Conservation (phyloP, 768 basidiomycete genomes). For the Amanita rimosa region DNA sequence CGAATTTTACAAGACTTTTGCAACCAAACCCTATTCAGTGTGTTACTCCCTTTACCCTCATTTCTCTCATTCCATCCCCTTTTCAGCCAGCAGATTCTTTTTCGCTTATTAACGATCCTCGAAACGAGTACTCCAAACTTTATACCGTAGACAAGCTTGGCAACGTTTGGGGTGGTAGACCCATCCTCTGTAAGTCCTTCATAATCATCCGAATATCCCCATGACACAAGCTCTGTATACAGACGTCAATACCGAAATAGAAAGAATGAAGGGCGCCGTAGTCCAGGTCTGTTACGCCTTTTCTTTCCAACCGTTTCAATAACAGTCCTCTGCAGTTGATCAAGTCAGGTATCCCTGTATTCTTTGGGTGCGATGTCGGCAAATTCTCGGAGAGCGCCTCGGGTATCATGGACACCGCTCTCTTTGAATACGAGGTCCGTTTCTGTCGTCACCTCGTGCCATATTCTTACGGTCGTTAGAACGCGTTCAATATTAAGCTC, state of each 20-base stretch:
- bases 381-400: constrained; percentile 58
- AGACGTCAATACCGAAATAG: constrained; percentile 87
- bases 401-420: constrained; percentile 81
- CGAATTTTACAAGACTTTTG: constrained; percentile 68
- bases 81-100: constrained; percentile 62
- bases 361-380: constrained; percentile 96
- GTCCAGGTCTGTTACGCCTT: constrained; percentile 38
- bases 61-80: not conserved
- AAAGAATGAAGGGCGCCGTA: constrained; percentile 71
- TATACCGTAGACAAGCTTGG: constrained; percentile 92
- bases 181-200: constrained; percentile 61
- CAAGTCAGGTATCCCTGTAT: constrained; percentile 82
- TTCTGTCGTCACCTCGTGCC: not conserved
- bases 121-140: constrained; percentile 71
- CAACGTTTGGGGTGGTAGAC: constrained; percentile 81
- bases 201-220: constrained; percentile 3
- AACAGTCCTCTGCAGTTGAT: constrained; percentile 35
- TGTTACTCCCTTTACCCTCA: constrained; percentile 7
- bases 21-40: constrained; percentile 44
- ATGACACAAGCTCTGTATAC: not conserved
- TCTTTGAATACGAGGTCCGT: constrained; percentile 73
- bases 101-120: constrained; percentile 91
- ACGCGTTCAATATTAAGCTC: constrained; percentile 74
- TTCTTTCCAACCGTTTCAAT: not conserved
- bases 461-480: constrained; percentile 23